Evolutionary conservation across 345 rosid species (phyloP).

Genomic region (Toxicodendron radicans): DNA sequence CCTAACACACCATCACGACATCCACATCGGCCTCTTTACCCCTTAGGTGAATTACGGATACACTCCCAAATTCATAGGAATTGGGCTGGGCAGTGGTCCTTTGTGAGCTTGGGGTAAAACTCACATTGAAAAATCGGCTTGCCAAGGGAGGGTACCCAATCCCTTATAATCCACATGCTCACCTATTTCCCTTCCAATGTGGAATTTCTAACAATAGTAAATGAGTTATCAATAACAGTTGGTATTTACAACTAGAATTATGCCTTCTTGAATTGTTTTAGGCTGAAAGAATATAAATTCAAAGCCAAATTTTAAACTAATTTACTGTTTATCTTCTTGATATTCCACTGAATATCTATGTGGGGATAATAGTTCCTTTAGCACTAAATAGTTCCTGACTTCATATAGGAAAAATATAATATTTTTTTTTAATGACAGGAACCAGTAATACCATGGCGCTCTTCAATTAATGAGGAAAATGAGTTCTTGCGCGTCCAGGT

Average conservation of each 20-base stretch:
- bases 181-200: too few relatives aligned
- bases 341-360: background rate
- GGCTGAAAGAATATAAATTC: background rate
- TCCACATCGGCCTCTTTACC: too few relatives aligned
- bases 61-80: too few relatives aligned
- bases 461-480: slow-evolving; percentile 68
- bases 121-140: too few relatives aligned
- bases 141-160: too few relatives aligned
- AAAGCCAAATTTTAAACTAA: background rate
- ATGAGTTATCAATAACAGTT: background rate
- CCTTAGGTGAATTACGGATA: too few relatives aligned
- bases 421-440: slow-evolving; percentile 36
- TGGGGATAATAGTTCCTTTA: background rate
- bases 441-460: slow-evolving; percentile 47
- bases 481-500: slow-evolving; percentile 93
- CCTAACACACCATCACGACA: too few relatives aligned
- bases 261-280: background rate
- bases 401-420: background rate
- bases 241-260: background rate
- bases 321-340: background rate
- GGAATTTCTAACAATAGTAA: too few relatives aligned
- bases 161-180: too few relatives aligned
- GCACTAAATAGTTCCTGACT: background rate
- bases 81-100: too few relatives aligned
- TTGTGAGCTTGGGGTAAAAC: too few relatives aligned